Conservation (phyloP, 1,284 basidiomycete genomes). For the Athelia sp. region DNA sequence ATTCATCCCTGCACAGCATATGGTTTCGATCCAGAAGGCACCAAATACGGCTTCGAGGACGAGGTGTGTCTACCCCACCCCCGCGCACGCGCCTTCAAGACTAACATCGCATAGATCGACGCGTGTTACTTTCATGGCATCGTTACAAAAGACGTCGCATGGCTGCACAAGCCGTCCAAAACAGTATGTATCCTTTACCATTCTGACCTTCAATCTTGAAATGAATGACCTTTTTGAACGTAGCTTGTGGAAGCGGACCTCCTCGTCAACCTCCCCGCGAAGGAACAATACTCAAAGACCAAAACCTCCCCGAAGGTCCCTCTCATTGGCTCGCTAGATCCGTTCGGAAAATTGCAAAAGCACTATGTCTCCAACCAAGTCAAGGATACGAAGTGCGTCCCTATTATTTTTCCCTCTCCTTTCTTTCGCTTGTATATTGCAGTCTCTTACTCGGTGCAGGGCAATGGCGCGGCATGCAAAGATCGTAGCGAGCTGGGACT, state of each 20-base stretch:
- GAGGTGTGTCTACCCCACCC: slow-evolving; percentile 46
- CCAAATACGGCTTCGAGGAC: slow-evolving; percentile 78
- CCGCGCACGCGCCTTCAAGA: slow-evolving; percentile 1
- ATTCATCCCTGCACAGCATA: slow-evolving; percentile 38
- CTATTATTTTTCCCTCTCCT: not conserved
- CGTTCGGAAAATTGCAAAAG: slow-evolving; percentile 58
- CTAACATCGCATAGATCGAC: too few relatives aligned
- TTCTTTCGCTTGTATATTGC: not conserved
- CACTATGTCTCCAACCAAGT: too few relatives aligned
- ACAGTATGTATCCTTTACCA: too few relatives aligned
- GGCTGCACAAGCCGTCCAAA: slow-evolving; percentile 76
- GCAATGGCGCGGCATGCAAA: slow-evolving; percentile 70
- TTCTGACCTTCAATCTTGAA: too few relatives aligned
- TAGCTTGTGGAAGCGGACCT: slow-evolving; percentile 88
- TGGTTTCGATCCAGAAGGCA: slow-evolving; percentile 56
- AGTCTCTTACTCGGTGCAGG: slow-evolving; percentile 29
- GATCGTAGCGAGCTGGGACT: slow-evolving; percentile 79
- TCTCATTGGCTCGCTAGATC: slow-evolving; percentile 38
- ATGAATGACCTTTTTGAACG: too few relatives aligned
- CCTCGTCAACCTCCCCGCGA: slow-evolving; percentile 84
- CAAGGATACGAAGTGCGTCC: slow-evolving; percentile 56
- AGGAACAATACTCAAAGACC: slow-evolving; percentile 68
- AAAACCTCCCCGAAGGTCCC: slow-evolving; percentile 43
- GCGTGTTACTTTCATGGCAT: slow-evolving; percentile 70
- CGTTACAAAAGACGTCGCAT: slow-evolving; percentile 85